phyloP scores from a whole-genome alignment of 2,329 filamentous ascomycete genomes.

The Tothia fuscella region DNA sequence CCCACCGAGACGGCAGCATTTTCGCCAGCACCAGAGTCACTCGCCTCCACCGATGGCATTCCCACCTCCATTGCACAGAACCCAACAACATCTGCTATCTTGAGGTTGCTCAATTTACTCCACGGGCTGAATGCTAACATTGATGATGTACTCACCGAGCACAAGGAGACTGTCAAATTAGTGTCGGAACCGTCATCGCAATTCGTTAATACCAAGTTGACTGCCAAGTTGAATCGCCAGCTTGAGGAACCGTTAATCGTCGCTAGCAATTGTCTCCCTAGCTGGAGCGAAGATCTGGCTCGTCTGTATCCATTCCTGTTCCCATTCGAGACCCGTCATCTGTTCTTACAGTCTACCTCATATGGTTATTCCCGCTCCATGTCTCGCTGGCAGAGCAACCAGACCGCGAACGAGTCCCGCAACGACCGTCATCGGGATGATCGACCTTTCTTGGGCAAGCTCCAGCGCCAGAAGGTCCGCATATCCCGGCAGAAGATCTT shows the following conservation, averaged over 20 bases:
- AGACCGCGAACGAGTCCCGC: slow-evolving; percentile 67
- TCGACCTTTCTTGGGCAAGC: slow-evolving; percentile 75
- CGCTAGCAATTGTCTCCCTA: slow-evolving; percentile 88
- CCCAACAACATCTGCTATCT: slow-evolving; percentile 73
- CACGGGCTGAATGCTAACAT: slow-evolving; percentile 89
- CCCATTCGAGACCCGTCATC: slow-evolving; percentile 90
- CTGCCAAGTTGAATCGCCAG: slow-evolving; percentile 92
- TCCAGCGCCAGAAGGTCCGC: slow-evolving; percentile 95
- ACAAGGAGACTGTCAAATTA: slow-evolving; percentile 56
- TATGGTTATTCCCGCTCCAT: slow-evolving; percentile 97
- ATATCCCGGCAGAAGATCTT: slow-evolving; percentile 91
- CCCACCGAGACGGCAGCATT: slow-evolving; percentile 59
- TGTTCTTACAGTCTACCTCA: slow-evolving; percentile 95
- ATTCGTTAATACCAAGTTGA: slow-evolving; percentile 97
- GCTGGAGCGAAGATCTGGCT: slow-evolving; percentile 91
- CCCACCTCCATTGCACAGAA: slow-evolving; percentile 74
- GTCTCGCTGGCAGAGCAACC: slow-evolving; percentile 91
- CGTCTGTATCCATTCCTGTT: slow-evolving; percentile 93
- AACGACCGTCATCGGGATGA: slow-evolving; percentile 78
- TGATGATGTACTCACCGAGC: slow-evolving; percentile 76
- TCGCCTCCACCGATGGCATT: slow-evolving; percentile 46
- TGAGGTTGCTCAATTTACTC: slow-evolving; percentile 76
- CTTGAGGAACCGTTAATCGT: slow-evolving; percentile 94
- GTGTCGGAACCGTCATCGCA: slow-evolving; percentile 77
- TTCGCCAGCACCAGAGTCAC: slow-evolving; percentile 34